Percentiles rank a stretch among this genome's conserved stretches.
Conservation (phyloP, 441 rosid genomes). For the Cnidoscolus chayamansa region DNA sequence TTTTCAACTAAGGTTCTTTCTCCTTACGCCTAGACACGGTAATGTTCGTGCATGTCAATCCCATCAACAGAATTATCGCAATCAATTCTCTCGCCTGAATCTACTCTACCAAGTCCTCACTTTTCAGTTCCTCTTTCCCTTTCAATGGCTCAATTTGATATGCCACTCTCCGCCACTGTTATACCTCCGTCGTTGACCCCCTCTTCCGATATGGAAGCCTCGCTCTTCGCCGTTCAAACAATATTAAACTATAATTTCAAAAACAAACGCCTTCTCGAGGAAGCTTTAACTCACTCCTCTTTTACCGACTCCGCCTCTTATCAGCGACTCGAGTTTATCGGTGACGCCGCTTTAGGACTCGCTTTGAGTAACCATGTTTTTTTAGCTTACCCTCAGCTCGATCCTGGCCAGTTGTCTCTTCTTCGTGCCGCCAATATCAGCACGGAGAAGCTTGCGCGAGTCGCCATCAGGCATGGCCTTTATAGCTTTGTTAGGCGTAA, state of each 20-base stretch:
- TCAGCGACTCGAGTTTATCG: slow-evolving; percentile 81
- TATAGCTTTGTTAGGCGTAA: slow-evolving; percentile 45
- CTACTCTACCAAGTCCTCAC: no score
- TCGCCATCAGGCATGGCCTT: slow-evolving; percentile 51
- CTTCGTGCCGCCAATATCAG: slow-evolving; percentile 66
- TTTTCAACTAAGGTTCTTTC: no score
- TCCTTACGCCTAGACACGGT: no score
- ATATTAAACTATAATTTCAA: slow-evolving; percentile 47
- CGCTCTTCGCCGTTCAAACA: slow-evolving; percentile 43
- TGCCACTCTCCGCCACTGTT: no score
- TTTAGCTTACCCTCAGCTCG: slow-evolving; percentile 45
- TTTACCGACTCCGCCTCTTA: slow-evolving; percentile 35
- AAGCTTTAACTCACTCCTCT: slow-evolving; percentile 72
- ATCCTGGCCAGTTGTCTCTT: slow-evolving; percentile 48
- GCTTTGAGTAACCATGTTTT: slow-evolving; percentile 49
- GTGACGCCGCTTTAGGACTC: slow-evolving; percentile 56
- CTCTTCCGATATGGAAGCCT: slow-evolving; percentile 30
- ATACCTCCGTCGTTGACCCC: background rate
- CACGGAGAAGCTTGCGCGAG: slow-evolving; percentile 81
- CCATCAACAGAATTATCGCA: no score
- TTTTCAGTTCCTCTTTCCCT: no score
- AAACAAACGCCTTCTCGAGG: slow-evolving; percentile 43
- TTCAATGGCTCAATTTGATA: no score
- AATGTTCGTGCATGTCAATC: no score
- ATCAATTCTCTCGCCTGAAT: no score